Base-by-base conservation (phyloP, 352 stramenopile genomes). In the Elongisporangium undulatum region DNA sequence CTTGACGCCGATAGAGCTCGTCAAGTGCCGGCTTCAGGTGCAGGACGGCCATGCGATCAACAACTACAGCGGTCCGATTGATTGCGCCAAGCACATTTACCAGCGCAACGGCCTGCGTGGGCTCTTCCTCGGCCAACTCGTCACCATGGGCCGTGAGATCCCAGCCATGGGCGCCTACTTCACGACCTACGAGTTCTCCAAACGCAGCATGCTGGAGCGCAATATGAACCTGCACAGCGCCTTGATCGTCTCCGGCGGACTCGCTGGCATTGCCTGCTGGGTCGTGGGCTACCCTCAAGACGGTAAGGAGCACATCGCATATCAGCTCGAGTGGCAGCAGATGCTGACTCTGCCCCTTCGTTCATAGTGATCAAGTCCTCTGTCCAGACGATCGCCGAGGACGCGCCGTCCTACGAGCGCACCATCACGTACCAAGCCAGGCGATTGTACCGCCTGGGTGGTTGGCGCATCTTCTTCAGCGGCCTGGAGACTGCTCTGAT, bases 101-200 rank as follows among this genome's bases (percentile, higher is more conserved):
- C 73, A 77, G 51, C 69, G 63, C 38, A 70, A 75, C 45, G 86
- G 86, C 4, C 61, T 85, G n/a, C 60, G 74, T 24, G 86, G 84
- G 9, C 66, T 95, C 9, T 94, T 91, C 52, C 69, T 89, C 15
- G 86, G 86, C 5, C 90, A 90, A 55, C 76, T 71, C 13, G 72
- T 85, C 55, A 95, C 86, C 21, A 52, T 92, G 48, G 82, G 76
- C 58, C 81, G 86, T 16, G 86, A 95, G 49, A 73, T 91, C 16
- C 81, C 81, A 8, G 86, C 86, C 17, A 94, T 92, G 53, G 84
- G 76, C 4, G 80, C 90, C 58, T 95, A 95, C 64, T 95, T 94
- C 64, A 85, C 66, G 57, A 68, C 82, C 19, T 95, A 95, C 70
- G 86, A 95, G 64, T 80, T 76, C 58, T 66, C 73, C 34, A 94